These are phyloP conservation scores for Mortierella polycephala DNA, from an alignment of 371 early-diverging fungal genomes.

Conservation along the genomic window DNA sequence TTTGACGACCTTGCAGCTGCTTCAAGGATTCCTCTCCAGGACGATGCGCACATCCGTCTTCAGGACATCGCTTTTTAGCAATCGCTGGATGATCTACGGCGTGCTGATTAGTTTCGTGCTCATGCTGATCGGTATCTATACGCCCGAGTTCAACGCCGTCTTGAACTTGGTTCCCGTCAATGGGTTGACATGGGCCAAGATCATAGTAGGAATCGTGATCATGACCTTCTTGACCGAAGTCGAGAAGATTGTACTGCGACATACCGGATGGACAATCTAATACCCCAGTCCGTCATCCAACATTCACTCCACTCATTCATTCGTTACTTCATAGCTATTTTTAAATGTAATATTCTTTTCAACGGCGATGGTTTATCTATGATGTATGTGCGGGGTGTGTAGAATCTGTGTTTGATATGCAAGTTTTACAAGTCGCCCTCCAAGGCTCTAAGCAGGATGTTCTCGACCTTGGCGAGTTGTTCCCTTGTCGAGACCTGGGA, in stretches of 20 bases:
- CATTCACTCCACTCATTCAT: too few species aligned
- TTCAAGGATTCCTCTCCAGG: constrained; percentile 83
- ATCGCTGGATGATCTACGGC: constrained; percentile 82
- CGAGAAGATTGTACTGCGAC: constrained; percentile 63
- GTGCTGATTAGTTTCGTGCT: constrained; percentile 73
- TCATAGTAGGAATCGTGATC: constrained; percentile 73
- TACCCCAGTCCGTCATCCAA: neutral
- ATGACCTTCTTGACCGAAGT: constrained; percentile 76
- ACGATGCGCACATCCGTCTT: constrained; percentile 77
- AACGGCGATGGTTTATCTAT: too few species aligned
- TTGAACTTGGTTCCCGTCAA: constrained; percentile 73
- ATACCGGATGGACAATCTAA: constrained; percentile 33
- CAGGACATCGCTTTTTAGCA: constrained; percentile 72
- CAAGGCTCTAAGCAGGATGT: constrained; percentile 56
- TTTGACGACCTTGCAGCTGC: constrained; percentile 82
- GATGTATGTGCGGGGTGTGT: neutral
- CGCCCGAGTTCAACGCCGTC: constrained; percentile 69
- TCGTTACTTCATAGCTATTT: too few species aligned
- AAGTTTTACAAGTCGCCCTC: constrained; percentile 22
- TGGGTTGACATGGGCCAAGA: constrained; percentile 81
- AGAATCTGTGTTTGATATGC: neutral
- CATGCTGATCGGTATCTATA: constrained; percentile 81
- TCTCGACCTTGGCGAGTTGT: constrained; percentile 63
- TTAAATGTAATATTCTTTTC: too few species aligned
- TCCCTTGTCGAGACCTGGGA: constrained; percentile 68